Evolutionary conservation across 495 filamentous ascomycete species (phyloP).

Genomic region (Parmelia sp.): DNA sequence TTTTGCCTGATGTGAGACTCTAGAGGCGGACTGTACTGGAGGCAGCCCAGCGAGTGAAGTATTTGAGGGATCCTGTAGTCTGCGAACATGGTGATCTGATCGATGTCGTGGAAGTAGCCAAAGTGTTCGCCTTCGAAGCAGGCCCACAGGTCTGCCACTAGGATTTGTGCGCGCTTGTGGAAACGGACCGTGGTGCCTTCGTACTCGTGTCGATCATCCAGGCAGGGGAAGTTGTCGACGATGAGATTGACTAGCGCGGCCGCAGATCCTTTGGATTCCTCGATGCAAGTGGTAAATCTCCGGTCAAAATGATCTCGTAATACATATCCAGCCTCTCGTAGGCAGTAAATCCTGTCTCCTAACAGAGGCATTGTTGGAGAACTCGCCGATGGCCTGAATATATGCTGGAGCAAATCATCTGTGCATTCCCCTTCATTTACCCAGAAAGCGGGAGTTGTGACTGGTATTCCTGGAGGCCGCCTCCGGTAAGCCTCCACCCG

Average conservation of each 20-base stretch:
- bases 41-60: slow-evolving; percentile 71
- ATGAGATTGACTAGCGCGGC: slow-evolving; percentile 78
- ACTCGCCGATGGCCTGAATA: slow-evolving; percentile 84
- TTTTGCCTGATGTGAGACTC: slow-evolving; percentile 58
- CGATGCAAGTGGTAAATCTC: slow-evolving; percentile 65
- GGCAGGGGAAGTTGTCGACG: slow-evolving; percentile 72
- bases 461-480: slow-evolving; percentile 54
- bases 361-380: slow-evolving; percentile 84
- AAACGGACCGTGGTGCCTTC: slow-evolving; percentile 70
- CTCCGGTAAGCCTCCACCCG: slow-evolving; percentile 2
- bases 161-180: slow-evolving; percentile 90
- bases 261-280: slow-evolving; percentile 70
- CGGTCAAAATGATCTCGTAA: slow-evolving; percentile 80
- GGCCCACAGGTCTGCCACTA: slow-evolving; percentile 93
- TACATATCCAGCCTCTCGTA: slow-evolving; percentile 79
- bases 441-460: slow-evolving; percentile 87
- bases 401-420: slow-evolving; percentile 61
- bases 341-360: slow-evolving; percentile 65
- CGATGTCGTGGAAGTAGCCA: slow-evolving; percentile 84
- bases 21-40: slow-evolving; percentile 75
- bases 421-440: slow-evolving; percentile 68
- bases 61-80: slow-evolving; percentile 97
- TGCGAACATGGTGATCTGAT: slow-evolving; percentile 96
- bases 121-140: slow-evolving; percentile 76
- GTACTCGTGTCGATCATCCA: slow-evolving; percentile 72